These are phyloP conservation scores for Nothophytophthora sp. DNA, from an alignment of 352 stramenopile genomes.

Conservation along the genomic window DNA sequence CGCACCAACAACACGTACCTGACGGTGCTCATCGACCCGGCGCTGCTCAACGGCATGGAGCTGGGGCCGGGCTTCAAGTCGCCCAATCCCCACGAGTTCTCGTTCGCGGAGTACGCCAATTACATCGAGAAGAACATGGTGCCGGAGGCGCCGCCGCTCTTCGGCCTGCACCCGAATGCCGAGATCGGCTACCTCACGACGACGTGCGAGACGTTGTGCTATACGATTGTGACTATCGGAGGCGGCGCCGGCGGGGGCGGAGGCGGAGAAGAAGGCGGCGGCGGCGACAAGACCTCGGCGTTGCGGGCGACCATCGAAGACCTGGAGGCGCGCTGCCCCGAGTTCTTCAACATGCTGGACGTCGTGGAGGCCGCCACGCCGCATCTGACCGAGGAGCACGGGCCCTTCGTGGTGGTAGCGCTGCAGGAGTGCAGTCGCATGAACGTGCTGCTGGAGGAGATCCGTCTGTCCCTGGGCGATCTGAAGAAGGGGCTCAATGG, in stretches of 20 bases:
- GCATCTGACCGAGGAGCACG: conserved; percentile 86
- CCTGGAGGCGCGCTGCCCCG: conserved; percentile 88
- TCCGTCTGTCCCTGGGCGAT: conserved; percentile 90
- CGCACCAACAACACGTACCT: conserved; percentile 97
- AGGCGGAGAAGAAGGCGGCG: conserved; percentile 42
- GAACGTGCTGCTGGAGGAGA: conserved; percentile 93
- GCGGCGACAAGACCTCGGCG: conserved; percentile 70
- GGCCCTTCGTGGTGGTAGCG: conserved; percentile 94
- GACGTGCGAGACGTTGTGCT: conserved; percentile 91
- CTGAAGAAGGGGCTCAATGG: conserved; percentile 96
- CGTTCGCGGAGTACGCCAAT: conserved; percentile 84
- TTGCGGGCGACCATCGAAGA: conserved; percentile 91
- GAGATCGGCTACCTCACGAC: conserved; percentile 96
- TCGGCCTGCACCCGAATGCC: conserved; percentile 94
- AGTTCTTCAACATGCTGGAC: conserved; percentile 93
- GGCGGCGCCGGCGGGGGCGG: conserved; percentile 56
- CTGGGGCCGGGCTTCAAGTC: conserved; percentile 95
- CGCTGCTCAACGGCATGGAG: conserved; percentile 90
- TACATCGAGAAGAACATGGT: conserved; percentile 96
- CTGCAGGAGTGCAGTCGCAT: conserved; percentile 95
- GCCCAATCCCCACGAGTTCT: conserved; percentile 81
- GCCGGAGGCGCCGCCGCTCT: conserved; percentile 90
- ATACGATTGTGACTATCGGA: conserved; percentile 92
- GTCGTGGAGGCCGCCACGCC: conserved; percentile 88
- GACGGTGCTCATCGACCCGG: conserved; percentile 86